Evolutionary conservation across 345 rosid species (phyloP), one percentile per base, ranked within the genome.

Genomic region (Rhizophora mangle): DNA sequence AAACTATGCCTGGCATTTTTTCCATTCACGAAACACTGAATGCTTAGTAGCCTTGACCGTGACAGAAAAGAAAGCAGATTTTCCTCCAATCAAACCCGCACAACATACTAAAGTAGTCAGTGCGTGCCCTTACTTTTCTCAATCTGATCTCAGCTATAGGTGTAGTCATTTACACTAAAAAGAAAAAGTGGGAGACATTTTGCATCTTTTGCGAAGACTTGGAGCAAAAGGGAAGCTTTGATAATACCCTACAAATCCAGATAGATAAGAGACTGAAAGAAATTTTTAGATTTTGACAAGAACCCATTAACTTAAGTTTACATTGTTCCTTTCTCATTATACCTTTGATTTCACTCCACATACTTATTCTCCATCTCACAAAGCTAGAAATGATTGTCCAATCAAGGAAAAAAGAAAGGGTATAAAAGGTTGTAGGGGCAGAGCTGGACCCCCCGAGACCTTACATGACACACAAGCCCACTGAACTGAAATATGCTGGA

Each of bases 121-220:
- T 22, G 51, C 37, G 37, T 1, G 37, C 37, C 46, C 54, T 27
- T 76, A 34, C 70, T 70, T 69, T 73, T 27, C 29, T 16, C 30
- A 56, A 56, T 22, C 16, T 67, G 56, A 37, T 47, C 20, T 52
- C 64, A 62, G 62, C 54, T 22, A 63, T 34, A 37, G 63, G 74
- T 61, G 39, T 73, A 72, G 80, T 66, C 67, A 57, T 36, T 71
- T 31, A 27, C 52, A 31, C 31, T 24, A 61, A 30, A 54, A 68
- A 58, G 24, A 8, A 77, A 74, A 78, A 62, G 78, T 72, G 82
- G 60, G 80, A 75, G 75, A 80, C 86, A 83, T 76, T 74, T 73
- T 80, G 86, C 76, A 83, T 83, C 78, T 83, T 82, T 80, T 75
- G 74, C 79, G 70, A 71, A 61, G 86, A 80, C 82, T 82, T 73